These are phyloP conservation scores for Carex arenaria DNA, from an alignment of 202 grass and related monocot species.

Conservation along the genomic window DNA sequence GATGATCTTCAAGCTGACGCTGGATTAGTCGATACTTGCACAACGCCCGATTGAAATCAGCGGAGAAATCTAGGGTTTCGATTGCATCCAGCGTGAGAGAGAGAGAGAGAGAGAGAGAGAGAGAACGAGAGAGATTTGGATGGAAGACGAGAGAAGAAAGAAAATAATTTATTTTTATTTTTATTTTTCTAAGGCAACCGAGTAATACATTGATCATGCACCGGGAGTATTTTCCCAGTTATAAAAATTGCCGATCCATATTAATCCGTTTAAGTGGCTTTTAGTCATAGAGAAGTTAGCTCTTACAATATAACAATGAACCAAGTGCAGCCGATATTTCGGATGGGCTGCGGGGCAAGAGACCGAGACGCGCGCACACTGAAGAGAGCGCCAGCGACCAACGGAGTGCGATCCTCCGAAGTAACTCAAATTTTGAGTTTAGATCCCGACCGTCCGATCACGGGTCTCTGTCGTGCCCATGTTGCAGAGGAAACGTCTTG, in stretches of 20 bases:
- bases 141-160: conserved; percentile 10
- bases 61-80: conserved; percentile 32
- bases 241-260: neutral
- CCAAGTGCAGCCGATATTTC: neutral
- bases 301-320: neutral
- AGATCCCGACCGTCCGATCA: no score
- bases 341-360: neutral
- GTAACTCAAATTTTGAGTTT: no score
- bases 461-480: no score
- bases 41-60: conserved; percentile 8
- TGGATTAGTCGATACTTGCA: neutral
- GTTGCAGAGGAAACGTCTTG: no score
- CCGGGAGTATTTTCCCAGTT: neutral
- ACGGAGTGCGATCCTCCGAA: neutral
- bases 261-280: neutral
- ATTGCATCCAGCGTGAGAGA: conserved; percentile 14
- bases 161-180: conserved; percentile 18
- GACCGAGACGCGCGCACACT: conserved; percentile 2
- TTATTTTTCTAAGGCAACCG: conserved; percentile 1
- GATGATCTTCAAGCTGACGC: neutral
- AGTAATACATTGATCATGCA: neutral
- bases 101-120: neutral
- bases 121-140: neutral
- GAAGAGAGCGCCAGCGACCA: conserved; percentile 4
- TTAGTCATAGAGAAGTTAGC: neutral